Evolutionary conservation across 75 land plant genomes (phyloP).

Genomic region (Picea sitchensis): DNA sequence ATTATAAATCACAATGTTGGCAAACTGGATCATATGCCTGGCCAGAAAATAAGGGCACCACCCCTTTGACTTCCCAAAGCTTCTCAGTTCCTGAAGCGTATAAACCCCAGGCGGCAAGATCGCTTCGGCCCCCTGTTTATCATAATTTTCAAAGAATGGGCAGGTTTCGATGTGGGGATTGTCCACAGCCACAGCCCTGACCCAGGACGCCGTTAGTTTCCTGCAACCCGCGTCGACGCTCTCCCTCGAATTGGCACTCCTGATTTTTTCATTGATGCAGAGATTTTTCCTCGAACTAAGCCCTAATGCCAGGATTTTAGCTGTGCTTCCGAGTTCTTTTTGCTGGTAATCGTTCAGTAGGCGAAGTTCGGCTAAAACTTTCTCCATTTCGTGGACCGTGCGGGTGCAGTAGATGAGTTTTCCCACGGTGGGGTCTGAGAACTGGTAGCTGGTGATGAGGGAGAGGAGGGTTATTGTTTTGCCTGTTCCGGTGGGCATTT

Average conservation of each 20-base stretch:
- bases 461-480: slow-evolving; percentile 97
- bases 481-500: slow-evolving; percentile 99
- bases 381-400: slow-evolving; percentile 99
- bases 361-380: slow-evolving; percentile 87
- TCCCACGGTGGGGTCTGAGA: slow-evolving; percentile 53
- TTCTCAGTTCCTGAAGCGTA: slow-evolving; percentile 78
- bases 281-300: slow-evolving; percentile 95
- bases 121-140: slow-evolving; percentile 47
- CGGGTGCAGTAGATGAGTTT: slow-evolving; percentile 96
- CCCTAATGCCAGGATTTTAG: slow-evolving; percentile 75
- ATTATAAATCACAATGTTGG: slow-evolving; percentile 94
- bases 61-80: slow-evolving; percentile 67
- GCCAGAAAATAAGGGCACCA: slow-evolving; percentile 99
- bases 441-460: slow-evolving; percentile 84
- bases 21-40: slow-evolving; percentile 84
- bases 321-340: slow-evolving; percentile 35
- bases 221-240: slow-evolving; percentile 94
- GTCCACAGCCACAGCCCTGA: slow-evolving; percentile 65
- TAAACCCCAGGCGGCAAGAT: slow-evolving; percentile 89
- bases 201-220: slow-evolving; percentile 92
- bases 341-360: slow-evolving; percentile 61
- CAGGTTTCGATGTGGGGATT: slow-evolving; percentile 59
- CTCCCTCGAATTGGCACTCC: slow-evolving; percentile 62
- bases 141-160: slow-evolving; percentile 70
- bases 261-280: slow-evolving; percentile 77